These are phyloP conservation scores for Ophiocordyceps robertsii DNA, from an alignment of 2,329 filamentous ascomycete genomes.

Conservation along the genomic window DNA sequence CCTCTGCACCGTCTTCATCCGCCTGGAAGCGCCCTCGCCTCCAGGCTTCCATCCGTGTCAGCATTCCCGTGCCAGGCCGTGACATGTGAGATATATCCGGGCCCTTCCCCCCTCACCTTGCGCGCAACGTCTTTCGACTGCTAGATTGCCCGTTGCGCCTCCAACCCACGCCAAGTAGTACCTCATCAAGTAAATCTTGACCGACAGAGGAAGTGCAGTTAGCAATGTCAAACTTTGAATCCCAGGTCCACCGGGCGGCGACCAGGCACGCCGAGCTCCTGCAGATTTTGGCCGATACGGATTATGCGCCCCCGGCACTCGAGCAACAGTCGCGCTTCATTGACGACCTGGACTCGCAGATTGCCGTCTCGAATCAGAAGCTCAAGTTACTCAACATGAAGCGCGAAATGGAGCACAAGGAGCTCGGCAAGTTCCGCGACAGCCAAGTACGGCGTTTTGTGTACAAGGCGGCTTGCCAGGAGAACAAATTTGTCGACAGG, in stretches of 20 bases:
- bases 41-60: no score
- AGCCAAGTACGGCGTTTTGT: conserved; percentile 36
- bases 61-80: no score
- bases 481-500: conserved; percentile 23
- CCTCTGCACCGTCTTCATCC: no score
- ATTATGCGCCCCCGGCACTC: conserved; percentile 31
- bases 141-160: no score
- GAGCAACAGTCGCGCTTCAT: conserved; percentile 31
- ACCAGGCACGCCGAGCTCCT: conserved; percentile 30
- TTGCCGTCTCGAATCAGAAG: conserved; percentile 19
- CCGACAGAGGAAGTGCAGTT: no score
- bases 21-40: no score
- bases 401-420: conserved; percentile 32
- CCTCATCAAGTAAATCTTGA: no score
- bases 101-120: no score
- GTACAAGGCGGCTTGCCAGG: conserved; percentile 34
- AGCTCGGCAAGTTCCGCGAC: conserved; percentile 39
- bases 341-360: conserved; percentile 27
- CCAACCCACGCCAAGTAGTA: no score
- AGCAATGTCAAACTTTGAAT: conserved; percentile 10
- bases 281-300: conserved; percentile 30
- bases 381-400: conserved; percentile 24
- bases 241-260: conserved; percentile 23
- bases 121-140: no score
- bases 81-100: no score